Evolutionary conservation across 2,329 filamentous ascomycete genomes (phyloP).

Genomic region (Sodiomyces alkalinus): DNA sequence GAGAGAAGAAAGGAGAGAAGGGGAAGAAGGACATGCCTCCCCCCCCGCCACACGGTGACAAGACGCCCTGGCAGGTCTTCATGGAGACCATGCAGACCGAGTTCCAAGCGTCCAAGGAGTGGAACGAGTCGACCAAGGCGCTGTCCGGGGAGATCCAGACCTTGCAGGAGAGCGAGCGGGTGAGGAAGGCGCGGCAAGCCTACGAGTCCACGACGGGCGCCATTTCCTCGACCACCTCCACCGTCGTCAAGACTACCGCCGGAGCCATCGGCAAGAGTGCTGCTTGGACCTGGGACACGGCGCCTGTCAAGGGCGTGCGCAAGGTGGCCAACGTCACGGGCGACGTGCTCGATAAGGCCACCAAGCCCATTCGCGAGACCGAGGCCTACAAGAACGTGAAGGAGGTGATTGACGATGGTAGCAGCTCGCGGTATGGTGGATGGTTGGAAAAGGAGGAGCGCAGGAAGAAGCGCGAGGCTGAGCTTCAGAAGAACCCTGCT

Average conservation of each 20-base stretch:
- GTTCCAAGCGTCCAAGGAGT: slow-evolving; percentile 95
- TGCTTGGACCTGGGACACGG: slow-evolving; percentile 93
- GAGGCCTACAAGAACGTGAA: slow-evolving; percentile 92
- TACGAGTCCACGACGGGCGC: slow-evolving; percentile 78
- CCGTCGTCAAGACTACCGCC: slow-evolving; percentile 73
- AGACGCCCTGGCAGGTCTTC: slow-evolving; percentile 98
- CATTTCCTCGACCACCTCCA: slow-evolving; percentile 62
- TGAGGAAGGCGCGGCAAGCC: slow-evolving; percentile 70
- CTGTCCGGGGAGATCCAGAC: slow-evolving; percentile 78
- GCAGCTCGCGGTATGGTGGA: slow-evolving; percentile 87
- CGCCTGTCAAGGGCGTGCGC: slow-evolving; percentile 79
- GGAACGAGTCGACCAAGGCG: slow-evolving; percentile 97
- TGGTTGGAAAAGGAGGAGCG: slow-evolving; percentile 97
- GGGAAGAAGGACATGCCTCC: slow-evolving; percentile 54
- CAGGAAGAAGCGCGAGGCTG: slow-evolving; percentile 59
- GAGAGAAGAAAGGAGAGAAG: slow-evolving; percentile 31
- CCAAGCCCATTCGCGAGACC: slow-evolving; percentile 82
- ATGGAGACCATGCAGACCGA: slow-evolving; percentile 88
- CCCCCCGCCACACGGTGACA: slow-evolving; percentile 92
- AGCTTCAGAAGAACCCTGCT: too few species aligned
- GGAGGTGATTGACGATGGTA: slow-evolving; percentile 91
- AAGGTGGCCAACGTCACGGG: slow-evolving; percentile 77
- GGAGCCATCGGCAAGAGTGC: slow-evolving; percentile 80
- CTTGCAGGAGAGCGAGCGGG: slow-evolving; percentile 83
- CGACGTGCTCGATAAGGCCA: slow-evolving; percentile 83